Evolutionary conservation across 2,329 filamentous ascomycete species (phyloP), one percentile per base, ranked within the genome.

Genomic region (Plectosphaerella cucumerina): DNA sequence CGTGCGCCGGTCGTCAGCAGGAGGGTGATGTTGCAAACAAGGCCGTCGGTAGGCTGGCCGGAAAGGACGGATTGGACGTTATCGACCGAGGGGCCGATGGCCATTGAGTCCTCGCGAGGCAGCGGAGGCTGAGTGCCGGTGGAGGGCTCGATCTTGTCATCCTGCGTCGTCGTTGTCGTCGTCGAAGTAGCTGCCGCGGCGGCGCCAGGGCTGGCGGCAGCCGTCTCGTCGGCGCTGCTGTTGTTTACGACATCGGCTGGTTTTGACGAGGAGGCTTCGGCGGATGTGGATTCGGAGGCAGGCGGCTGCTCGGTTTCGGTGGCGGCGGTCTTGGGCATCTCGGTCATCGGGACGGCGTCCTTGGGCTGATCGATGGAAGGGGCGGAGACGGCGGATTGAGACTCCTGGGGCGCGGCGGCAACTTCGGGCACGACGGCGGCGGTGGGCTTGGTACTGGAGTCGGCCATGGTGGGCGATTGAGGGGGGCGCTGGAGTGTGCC

Each of bases 1-100:
- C 91, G 80, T 35, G 88, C 87, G 42, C 92, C 92, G 1, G 75
- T 90, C 0, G 86, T 89, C 51, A 96, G 79, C 35, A 97, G 80
- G 35, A 97, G 76, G 48, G 90, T 95, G 59, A 97, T 95, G 56
- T 81, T 80, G 64, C 89, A 84, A 6, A 79, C 73, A 8, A 73
- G 71, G 1, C 63, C 62, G 12, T 65, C 60, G 42, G 70, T 67
- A 4, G 63, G 54, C 23, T 54, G 54, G 14, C 59, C 60, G 12
- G 61, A 56, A n/a, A 65, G 62, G 22, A 66, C 60, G 35, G 65
- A 62, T 44, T 65, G 66, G 34, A 75, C 67, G 37, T 75, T 69
- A 44, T 75, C 67, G 14, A 75, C 65, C 3, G 71, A 70, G 23
- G 65, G 67, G 33, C 73, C 74, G 55, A 77, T 74, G 43, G 73